Evolutionary conservation across 352 stramenopile species (phyloP).

Genomic region (Globisporangium splendens): DNA sequence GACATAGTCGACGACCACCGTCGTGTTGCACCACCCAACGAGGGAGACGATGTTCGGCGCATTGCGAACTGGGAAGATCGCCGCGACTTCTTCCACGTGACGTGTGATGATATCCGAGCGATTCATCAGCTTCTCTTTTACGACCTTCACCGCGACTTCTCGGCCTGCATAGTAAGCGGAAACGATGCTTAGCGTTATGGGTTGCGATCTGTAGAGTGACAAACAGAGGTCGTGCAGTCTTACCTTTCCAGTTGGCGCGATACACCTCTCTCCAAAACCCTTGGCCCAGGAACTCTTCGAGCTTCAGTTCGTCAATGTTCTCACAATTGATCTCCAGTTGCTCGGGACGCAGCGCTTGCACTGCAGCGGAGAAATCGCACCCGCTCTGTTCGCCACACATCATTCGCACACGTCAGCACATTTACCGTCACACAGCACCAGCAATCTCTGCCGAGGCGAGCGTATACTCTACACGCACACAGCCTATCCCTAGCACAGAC

Average conservation of each 20-base stretch:
- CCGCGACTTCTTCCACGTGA: slow-evolving; percentile 66
- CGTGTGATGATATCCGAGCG: slow-evolving; percentile 62
- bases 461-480: too few species aligned
- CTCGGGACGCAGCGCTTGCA: slow-evolving; percentile 50
- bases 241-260: slow-evolving; percentile 70
- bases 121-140: slow-evolving; percentile 54
- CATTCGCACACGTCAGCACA: not conserved
- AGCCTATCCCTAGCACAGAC: too few species aligned
- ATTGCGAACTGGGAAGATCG: slow-evolving; percentile 67
- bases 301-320: slow-evolving; percentile 54
- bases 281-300: slow-evolving; percentile 53
- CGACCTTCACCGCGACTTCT: slow-evolving; percentile 62
- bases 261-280: slow-evolving; percentile 74
- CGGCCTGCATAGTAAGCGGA: slow-evolving; percentile 22
- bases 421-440: too few species aligned
- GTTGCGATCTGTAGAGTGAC: too few species aligned
- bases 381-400: slow-evolving; percentile 28
- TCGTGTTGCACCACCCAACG: slow-evolving; percentile 74
- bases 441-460: too few species aligned
- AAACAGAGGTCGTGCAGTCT: too few species aligned
- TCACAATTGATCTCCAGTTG: slow-evolving; percentile 64
- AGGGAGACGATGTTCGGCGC: slow-evolving; percentile 69
- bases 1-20: slow-evolving; percentile 74
- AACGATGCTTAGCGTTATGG: too few species aligned
- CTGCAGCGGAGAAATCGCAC: slow-evolving; percentile 62